Evolutionary conservation across 179 eudicot species (phyloP).

Genomic region (Amaranthus tricolor): DNA sequence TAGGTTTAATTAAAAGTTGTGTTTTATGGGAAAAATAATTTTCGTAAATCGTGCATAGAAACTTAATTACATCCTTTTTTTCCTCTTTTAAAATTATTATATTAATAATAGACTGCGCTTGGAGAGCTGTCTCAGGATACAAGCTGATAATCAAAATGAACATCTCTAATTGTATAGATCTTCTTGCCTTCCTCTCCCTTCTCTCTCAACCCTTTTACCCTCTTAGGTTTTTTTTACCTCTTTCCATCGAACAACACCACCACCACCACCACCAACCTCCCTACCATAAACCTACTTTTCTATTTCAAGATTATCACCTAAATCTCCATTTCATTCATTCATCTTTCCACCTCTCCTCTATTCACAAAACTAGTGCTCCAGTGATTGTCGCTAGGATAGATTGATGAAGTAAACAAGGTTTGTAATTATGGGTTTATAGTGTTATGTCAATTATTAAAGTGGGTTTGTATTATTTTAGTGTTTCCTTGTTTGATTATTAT

Average conservation of each 20-base stretch:
- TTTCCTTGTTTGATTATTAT: neutral
- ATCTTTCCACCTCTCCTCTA: neutral
- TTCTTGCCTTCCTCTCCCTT: neutral
- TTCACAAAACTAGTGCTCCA: neutral
- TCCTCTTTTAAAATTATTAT: too few species aligned
- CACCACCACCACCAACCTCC: constrained; percentile 9
- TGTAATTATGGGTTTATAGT: neutral
- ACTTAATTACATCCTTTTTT: too few species aligned
- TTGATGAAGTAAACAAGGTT: constrained; percentile 17
- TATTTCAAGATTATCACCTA: neutral
- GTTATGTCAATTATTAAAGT: neutral
- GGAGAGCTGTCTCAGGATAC: too few species aligned
- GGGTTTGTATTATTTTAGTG: neutral
- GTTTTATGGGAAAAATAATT: too few species aligned
- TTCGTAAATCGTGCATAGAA: too few species aligned
- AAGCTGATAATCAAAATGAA: too few species aligned
- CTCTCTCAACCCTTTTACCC: neutral
- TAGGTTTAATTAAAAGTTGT: too few species aligned
- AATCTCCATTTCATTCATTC: neutral
- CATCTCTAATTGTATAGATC: too few species aligned
- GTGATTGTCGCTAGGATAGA: neutral
- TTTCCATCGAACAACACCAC: neutral
- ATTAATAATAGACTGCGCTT: too few species aligned
- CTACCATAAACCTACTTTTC: neutral
- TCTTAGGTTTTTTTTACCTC: neutral